phyloP scores from a whole-genome alignment of 2,329 filamentous ascomycete genomes.

The Acephala macrosclerotiorum region DNA sequence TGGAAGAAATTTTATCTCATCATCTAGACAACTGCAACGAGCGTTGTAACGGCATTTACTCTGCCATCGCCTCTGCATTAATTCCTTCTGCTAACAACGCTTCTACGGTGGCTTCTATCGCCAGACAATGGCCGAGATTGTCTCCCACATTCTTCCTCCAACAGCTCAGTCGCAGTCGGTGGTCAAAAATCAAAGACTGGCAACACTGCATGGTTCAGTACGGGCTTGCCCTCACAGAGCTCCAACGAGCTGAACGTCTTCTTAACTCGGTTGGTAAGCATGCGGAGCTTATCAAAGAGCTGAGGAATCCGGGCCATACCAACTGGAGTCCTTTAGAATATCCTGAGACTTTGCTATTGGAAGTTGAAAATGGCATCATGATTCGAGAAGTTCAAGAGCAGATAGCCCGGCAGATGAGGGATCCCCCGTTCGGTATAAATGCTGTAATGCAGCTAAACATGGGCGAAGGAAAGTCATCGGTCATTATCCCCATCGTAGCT shows the following conservation, averaged over 20 bases:
- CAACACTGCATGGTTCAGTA: slow-evolving; percentile 26
- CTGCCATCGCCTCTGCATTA: not conserved
- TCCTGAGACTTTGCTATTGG: slow-evolving; percentile 69
- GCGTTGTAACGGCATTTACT: not conserved
- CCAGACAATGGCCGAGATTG: slow-evolving; percentile 27
- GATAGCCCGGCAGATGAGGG: slow-evolving; percentile 64
- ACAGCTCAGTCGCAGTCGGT: slow-evolving; percentile 8
- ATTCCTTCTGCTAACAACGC: not conserved
- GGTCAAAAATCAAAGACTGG: slow-evolving; percentile 24
- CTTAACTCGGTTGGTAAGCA: slow-evolving; percentile 35
- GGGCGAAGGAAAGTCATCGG: slow-evolving; percentile 74
- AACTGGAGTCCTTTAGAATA: slow-evolving; percentile 60
- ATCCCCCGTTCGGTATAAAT: slow-evolving; percentile 50
- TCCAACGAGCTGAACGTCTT: slow-evolving; percentile 46
- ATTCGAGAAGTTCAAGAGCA: slow-evolving; percentile 59
- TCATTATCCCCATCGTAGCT: slow-evolving; percentile 72
- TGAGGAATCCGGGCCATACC: slow-evolving; percentile 59
- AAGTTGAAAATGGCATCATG: slow-evolving; percentile 67
- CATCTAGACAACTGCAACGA: not conserved
- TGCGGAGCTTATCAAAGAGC: slow-evolving; percentile 50
- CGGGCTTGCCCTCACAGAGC: slow-evolving; percentile 29
- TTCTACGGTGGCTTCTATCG: slow-evolving; percentile 46
- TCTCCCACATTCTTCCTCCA: slow-evolving; percentile 20
- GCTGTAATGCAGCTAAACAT: slow-evolving; percentile 73
- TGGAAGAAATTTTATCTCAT: not conserved